These are phyloP conservation scores for Botrytis medusae DNA, from an alignment of 2,329 filamentous ascomycete genomes.

Conservation along the genomic window DNA sequence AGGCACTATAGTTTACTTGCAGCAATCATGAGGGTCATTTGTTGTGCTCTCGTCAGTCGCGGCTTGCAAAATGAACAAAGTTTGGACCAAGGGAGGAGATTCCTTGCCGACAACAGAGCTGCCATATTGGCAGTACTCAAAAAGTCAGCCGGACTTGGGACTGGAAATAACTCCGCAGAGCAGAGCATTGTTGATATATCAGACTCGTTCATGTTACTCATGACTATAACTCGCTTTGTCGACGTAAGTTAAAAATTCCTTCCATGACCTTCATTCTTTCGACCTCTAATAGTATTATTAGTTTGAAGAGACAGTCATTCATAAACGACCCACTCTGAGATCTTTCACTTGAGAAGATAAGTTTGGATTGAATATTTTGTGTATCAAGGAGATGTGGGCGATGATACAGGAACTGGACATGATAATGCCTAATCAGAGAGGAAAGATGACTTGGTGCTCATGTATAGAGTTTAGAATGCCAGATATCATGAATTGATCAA, in stretches of 20 bases:
- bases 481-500: constrained; percentile 6
- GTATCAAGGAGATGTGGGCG: neutral
- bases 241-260: constrained; percentile 60
- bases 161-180: constrained; percentile 47
- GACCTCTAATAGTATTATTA: constrained; percentile 31
- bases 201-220: constrained; percentile 80
- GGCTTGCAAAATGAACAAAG: constrained; percentile 76
- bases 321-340: constrained; percentile 32
- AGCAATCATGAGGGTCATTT: constrained; percentile 77
- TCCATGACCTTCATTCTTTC: neutral
- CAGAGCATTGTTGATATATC: constrained; percentile 73
- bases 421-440: neutral
- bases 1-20: constrained; percentile 72
- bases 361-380: constrained; percentile 17
- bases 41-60: constrained; percentile 75
- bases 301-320: constrained; percentile 44
- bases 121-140: constrained; percentile 90
- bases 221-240: constrained; percentile 79
- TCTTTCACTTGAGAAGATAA: constrained; percentile 30
- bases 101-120: constrained; percentile 78
- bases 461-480: constrained; percentile 15
- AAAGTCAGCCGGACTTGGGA: constrained; percentile 75
- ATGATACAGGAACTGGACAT: constrained; percentile 11
- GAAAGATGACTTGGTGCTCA: neutral
- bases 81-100: constrained; percentile 72